phyloP scores from a whole-genome alignment of 1,284 basidiomycete species.

The Inonotus obliquus region DNA sequence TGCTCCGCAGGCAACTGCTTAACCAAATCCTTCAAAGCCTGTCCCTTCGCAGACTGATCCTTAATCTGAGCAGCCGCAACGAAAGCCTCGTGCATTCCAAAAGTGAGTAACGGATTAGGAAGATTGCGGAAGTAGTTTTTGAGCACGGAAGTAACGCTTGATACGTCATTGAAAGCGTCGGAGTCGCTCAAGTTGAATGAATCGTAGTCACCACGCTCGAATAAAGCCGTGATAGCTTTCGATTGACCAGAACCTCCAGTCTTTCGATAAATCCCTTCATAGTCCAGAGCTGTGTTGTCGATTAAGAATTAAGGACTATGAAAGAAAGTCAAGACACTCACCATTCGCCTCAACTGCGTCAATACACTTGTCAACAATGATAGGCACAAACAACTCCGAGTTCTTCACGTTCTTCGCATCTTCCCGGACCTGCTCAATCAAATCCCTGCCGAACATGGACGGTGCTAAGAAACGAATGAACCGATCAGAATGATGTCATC shows the following conservation, averaged over 20 bases:
- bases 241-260: conserved; percentile 91
- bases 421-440: conserved; percentile 76
- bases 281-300: conserved; percentile 64
- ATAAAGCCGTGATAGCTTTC: conserved; percentile 90
- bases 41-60: conserved; percentile 58
- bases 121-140: conserved; percentile 95
- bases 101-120: conserved; percentile 88
- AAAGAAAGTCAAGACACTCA: conserved; percentile 33
- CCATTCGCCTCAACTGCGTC: conserved; percentile 84
- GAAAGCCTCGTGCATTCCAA: conserved; percentile 88
- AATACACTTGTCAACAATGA: conserved; percentile 95
- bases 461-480: conserved; percentile 45
- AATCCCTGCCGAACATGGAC: conserved; percentile 88
- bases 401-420: conserved; percentile 60
- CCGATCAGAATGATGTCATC: neutral
- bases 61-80: conserved; percentile 66
- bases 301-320: neutral
- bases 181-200: conserved; percentile 85
- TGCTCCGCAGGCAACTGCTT: conserved; percentile 81
- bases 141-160: conserved; percentile 92
- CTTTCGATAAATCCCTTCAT: conserved; percentile 97
- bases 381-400: conserved; percentile 55
- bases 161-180: conserved; percentile 95
- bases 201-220: conserved; percentile 87
- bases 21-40: conserved; percentile 66